Base-by-base conservation (phyloP, 2,329 filamentous ascomycete species). In the Aspergillus hiratsukae region DNA sequence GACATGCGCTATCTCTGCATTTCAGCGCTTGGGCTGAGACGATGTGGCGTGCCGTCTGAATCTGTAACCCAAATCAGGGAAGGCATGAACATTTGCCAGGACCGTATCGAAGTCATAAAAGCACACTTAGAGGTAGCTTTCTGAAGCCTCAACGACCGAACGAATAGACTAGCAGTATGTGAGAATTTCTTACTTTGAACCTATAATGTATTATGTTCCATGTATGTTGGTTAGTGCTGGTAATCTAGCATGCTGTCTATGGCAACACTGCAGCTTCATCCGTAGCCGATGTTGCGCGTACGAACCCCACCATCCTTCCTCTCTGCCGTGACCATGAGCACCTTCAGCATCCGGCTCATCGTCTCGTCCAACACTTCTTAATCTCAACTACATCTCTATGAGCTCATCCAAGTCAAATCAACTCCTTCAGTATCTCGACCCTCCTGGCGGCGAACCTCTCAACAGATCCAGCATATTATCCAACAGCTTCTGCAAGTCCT, bases 381-480 rank as follows among this genome's bases (percentile, higher is more conserved):
- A 70, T 63, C 0, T 64, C 64, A 6, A 28, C 6, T 63, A 56
- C 7, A 21, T 52, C 11, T 62, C 59, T 3, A 51, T 65, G 51
- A n/a, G 58, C 60, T 69, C 66, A 73, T 3, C 61, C 67, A 10
- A 66, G 57, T 29, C 58, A 60, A 9, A 73, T 65, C 21, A 74
- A 53, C 23, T 71, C 64, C 51, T 75, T 76, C n/a, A 64, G 70
- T 67, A 72, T 68, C 40, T 21, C 8, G 8, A 21, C 17, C n/a
- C 40, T 5, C 40, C n/a, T 5, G 37, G 7, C 40, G 40, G 21
- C 40, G 17, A 14, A 11, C 8, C 28, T 19, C 51, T 51, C 11
- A 57, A 19, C 25, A 37, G 49, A 4, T 19, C 21, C 1, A 61
- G 49, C 7, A 54, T 8, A 4, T 29, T 27, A 21, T 59, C 40